Conservation (phyloP, 768 basidiomycete genomes). For the Lactarius pseudohatsudake region DNA sequence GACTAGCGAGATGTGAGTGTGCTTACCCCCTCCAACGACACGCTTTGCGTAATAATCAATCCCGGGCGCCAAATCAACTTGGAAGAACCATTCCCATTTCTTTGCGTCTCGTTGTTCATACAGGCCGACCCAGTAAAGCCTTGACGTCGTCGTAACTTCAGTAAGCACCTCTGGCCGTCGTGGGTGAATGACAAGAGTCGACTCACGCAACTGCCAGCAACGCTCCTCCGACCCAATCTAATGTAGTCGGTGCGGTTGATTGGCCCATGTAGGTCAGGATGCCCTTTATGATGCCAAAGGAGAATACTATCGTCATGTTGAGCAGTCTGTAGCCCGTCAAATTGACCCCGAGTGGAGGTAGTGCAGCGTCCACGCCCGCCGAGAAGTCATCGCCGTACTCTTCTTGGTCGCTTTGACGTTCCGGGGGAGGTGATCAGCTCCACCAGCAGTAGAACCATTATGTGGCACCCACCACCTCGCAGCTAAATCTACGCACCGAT, state of each 20-base stretch:
- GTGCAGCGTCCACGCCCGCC: not conserved
- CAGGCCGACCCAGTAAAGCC: constrained; percentile 15
- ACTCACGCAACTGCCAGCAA: constrained; percentile 15
- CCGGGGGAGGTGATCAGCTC: not conserved
- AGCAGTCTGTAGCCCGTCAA: constrained; percentile 13
- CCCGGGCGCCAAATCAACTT: constrained; percentile 2
- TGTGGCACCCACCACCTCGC: constrained; percentile 6
- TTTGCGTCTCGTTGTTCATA: not conserved
- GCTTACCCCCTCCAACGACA: constrained; percentile 20
- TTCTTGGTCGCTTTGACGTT: not conserved
- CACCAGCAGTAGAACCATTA: not conserved
- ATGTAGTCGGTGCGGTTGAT: constrained; percentile 4
- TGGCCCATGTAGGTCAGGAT: constrained; percentile 15
- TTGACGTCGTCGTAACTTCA: not conserved
- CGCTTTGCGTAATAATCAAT: constrained; percentile 9
- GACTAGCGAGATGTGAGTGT: not conserved
- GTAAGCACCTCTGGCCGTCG: not conserved
- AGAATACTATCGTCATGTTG: constrained; percentile 8
- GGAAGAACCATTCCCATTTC: constrained; percentile 19
- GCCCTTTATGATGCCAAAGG: constrained; percentile 1
- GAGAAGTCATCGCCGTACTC: not conserved
- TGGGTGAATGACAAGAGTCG: not conserved
- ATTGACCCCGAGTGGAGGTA: constrained; percentile 11
- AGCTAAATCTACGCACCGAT: not conserved
- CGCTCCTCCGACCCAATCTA: constrained; percentile 16